These are phyloP conservation scores for Blastobotrys terrestris DNA, from an alignment of 805 yeast genomes.

Conservation along the genomic window DNA sequence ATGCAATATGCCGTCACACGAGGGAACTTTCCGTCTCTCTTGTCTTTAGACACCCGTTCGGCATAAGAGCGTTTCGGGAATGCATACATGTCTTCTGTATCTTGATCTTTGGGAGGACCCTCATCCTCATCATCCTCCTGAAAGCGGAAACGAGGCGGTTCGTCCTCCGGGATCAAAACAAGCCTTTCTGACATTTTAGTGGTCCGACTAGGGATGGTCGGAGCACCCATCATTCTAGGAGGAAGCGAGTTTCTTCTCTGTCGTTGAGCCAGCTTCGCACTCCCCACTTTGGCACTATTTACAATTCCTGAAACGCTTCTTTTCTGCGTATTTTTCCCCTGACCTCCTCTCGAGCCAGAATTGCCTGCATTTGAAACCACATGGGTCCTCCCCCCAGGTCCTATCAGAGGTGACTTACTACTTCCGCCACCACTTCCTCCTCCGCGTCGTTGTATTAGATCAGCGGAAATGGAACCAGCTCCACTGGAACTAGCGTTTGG, in stretches of 20 bases:
- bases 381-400: not conserved
- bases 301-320: not conserved
- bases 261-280: not conserved
- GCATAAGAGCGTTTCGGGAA: conserved; percentile 35
- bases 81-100: conserved; percentile 18
- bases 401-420: not conserved
- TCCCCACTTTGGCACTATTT: not conserved
- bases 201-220: conserved; percentile 45
- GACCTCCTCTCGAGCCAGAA: not conserved
- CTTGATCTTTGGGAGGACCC: conserved; percentile 20
- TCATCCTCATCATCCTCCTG: conserved; percentile 23
- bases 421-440: not conserved
- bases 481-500: conserved; percentile 24
- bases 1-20: conserved; percentile 90
- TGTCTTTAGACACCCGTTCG: conserved; percentile 38
- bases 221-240: conserved; percentile 12
- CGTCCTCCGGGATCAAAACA: conserved; percentile 68
- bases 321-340: not conserved
- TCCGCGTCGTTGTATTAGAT: not conserved
- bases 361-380: not conserved
- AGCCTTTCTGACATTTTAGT: conserved; percentile 81
- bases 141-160: conserved; percentile 13
- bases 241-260: not conserved
- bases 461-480: not conserved
- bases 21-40: conserved; percentile 57